Percentiles rank a stretch among this genome's conserved stretches.
Evolutionary conservation across 208 protist genomes (phyloP).

Genomic region (Trypanosoma cruzi): DNA sequence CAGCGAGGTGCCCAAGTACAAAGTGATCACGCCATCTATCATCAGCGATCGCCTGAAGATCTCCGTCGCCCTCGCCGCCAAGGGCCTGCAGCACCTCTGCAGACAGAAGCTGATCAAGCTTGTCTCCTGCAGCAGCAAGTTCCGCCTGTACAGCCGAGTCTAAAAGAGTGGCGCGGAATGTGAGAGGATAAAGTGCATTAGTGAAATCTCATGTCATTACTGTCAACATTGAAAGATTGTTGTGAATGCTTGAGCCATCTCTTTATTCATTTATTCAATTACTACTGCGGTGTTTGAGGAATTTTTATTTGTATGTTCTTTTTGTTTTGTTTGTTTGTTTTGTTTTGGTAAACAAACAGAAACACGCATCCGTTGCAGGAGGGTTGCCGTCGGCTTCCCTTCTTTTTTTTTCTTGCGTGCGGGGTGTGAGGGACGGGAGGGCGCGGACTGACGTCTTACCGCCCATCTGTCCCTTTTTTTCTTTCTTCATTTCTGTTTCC

Average conservation of each 20-base stretch:
- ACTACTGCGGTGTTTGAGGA: constrained; percentile 4
- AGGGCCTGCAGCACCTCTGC: constrained; percentile 89
- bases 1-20: constrained; percentile 92
- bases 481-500: no score
- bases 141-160: constrained; percentile 81
- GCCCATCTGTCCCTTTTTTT: neutral
- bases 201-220: neutral
- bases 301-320: constrained; percentile 4
- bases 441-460: neutral
- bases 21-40: constrained; percentile 91
- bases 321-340: neutral
- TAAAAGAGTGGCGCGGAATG: constrained; percentile 30
- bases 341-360: neutral
- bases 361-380: neutral
- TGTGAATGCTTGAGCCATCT: neutral
- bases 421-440: neutral
- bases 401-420: no score
- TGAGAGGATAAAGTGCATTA: neutral
- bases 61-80: constrained; percentile 80
- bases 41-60: constrained; percentile 92
- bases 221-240: neutral
- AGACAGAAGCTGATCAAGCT: constrained; percentile 80
- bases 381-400: neutral
- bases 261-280: neutral
- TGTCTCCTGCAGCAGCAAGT: constrained; percentile 78